These are phyloP conservation scores for Populus nigra DNA, from an alignment of 345 rosid species.

Conservation along the genomic window DNA sequence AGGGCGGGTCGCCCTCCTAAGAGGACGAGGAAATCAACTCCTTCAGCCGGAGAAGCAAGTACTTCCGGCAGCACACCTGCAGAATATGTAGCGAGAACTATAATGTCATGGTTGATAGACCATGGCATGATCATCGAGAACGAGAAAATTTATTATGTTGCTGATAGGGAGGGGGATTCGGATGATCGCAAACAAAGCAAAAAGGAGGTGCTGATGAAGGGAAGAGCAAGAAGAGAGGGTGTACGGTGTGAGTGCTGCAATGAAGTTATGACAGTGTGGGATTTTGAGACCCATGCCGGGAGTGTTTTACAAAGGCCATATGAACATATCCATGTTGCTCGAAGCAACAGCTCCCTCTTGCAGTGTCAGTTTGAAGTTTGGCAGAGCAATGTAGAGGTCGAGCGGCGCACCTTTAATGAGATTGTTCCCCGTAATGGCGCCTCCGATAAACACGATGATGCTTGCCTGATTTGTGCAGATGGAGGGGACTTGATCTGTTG, in stretches of 20 bases:
- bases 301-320: neutral
- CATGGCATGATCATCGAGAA: neutral
- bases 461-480: constrained; percentile 33
- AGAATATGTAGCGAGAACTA: constrained; percentile 2
- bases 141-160: neutral
- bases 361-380: neutral
- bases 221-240: constrained; percentile 12
- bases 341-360: neutral
- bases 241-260: constrained; percentile 23
- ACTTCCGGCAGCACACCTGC: too few relatives aligned
- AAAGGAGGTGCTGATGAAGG: neutral
- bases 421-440: neutral
- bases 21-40: too few relatives aligned
- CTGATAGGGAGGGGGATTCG: neutral
- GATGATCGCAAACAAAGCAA: neutral
- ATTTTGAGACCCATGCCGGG: constrained; percentile 26
- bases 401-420: neutral
- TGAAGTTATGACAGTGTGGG: neutral
- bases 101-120: constrained; percentile 26
- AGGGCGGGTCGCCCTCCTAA: neutral
- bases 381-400: neutral
- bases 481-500: constrained; percentile 36
- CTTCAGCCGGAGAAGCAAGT: too few relatives aligned
- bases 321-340: neutral
- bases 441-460: constrained; percentile 17